Base-by-base conservation (phyloP, 2,329 filamentous ascomycete genomes). In the Colletotrichum cuscutae region DNA sequence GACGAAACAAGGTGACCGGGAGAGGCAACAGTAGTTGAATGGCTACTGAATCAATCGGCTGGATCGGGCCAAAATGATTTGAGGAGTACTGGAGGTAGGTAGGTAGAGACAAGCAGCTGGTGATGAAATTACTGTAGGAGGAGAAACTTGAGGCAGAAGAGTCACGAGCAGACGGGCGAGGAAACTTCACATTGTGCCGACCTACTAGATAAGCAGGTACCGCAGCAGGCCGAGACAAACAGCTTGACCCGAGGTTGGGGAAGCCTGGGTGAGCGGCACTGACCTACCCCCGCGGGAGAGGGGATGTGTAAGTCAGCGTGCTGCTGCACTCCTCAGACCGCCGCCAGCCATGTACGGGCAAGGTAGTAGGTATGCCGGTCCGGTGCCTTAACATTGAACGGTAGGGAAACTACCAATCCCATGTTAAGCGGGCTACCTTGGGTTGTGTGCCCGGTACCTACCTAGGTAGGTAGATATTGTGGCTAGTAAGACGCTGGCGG, bases 181-280 rank as follows among this genome's bases (percentile, higher is more conserved):
- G 42, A n/a, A 19, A 30, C 56, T 46, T 54, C 52, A 61, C 46
- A 32, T 61, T 59, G 42, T 28, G 26, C 26, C 53, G 53, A 56
- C 22, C 22, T 26, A 24, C 53, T 56, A 28, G 26, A 52, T 42
- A 56, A n/a, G 24, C 26, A 32, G 15, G 42, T 9, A n/a, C 35
- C 37, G 32, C 65, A 37, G 53, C 66, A 74, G 59, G 53, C 72
- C 68, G 72, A 63, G 68, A 74, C 72, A 56, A 63, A 28, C 58
- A 32, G 62, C 32, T 66, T 66, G 59, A 49, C 64, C 72, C 68
- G 72, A 71, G 72, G 71, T 68, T 72, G 58, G 54, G 30, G 65
- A 37, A 58, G 32, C 53, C 52, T 62, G 53, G 53, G 24, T 42
- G 32, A 46, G 35, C 35, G 58, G 22, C 28, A 52, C 15, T 49